These are phyloP conservation scores for Citrus sp. DNA, from an alignment of 345 rosid species.

Conservation along the genomic window DNA sequence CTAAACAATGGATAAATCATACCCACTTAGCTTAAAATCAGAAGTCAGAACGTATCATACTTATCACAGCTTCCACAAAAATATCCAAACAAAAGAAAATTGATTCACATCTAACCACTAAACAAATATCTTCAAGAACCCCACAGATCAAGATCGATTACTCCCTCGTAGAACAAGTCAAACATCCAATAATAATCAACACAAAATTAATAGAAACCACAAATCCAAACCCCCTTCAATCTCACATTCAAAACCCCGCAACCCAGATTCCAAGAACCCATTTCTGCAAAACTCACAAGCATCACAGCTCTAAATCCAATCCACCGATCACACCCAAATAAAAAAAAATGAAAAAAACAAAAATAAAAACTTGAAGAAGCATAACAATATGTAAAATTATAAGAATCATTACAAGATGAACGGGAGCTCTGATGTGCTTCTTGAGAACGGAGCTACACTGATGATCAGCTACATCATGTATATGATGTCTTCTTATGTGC, in stretches of 20 bases:
- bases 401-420: constrained; percentile 61
- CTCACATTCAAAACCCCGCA: background rate
- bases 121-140: background rate
- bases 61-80: background rate
- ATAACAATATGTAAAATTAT: background rate
- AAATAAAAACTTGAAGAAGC: background rate
- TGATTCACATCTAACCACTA: background rate
- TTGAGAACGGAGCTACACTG: constrained; percentile 84
- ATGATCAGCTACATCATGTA: constrained; percentile 50
- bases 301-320: background rate
- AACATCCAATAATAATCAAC: background rate
- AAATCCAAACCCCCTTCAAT: background rate
- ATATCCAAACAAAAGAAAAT: background rate
- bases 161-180: background rate
- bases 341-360: background rate
- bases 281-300: constrained; percentile 3
- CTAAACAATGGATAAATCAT: background rate
- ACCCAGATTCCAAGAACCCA: constrained; percentile 4
- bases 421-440: constrained; percentile 89
- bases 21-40: background rate
- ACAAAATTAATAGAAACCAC: background rate
- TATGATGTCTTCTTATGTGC: constrained; percentile 56
- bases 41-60: background rate
- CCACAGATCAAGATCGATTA: constrained; percentile 23
- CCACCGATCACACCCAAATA: background rate